phyloP scores from a whole-genome alignment of 306 rosid genomes.

The Sindora glabra region DNA sequence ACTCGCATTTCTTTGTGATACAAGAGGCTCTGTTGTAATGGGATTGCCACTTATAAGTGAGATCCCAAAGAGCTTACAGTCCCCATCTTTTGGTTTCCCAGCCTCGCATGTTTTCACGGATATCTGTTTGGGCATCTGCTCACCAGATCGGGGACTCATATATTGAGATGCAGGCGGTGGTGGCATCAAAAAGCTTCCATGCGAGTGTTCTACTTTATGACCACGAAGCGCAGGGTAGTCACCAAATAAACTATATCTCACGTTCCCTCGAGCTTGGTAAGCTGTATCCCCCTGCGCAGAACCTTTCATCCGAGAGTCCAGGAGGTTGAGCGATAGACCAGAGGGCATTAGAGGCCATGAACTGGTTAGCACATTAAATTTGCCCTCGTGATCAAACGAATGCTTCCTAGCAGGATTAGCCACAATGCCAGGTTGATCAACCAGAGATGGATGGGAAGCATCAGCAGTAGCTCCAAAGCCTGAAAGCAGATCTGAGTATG shows the following conservation, averaged over 20 bases:
- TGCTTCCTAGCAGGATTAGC: slow-evolving; percentile 40
- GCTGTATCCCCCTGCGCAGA: slow-evolving; percentile 36
- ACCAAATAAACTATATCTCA: slow-evolving; percentile 39
- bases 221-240: slow-evolving; percentile 47
- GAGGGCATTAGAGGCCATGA: slow-evolving; percentile 56
- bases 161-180: slow-evolving; percentile 46
- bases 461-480: slow-evolving; percentile 55
- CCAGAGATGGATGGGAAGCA: slow-evolving; percentile 29
- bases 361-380: slow-evolving; percentile 31
- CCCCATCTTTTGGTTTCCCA: slow-evolving; percentile 52
- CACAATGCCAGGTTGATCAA: slow-evolving; percentile 31
- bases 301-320: slow-evolving; percentile 48
- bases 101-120: slow-evolving; percentile 29
- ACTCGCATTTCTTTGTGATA: slow-evolving; percentile 18
- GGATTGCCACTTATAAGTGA: slow-evolving; percentile 52
- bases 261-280: slow-evolving; percentile 40
- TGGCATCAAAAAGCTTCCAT: slow-evolving; percentile 63
- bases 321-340: slow-evolving; percentile 44
- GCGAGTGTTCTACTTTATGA: slow-evolving; percentile 48
- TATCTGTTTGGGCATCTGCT: too few species aligned
- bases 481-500: slow-evolving; percentile 74
- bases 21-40: slow-evolving; percentile 27
- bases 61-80: slow-evolving; percentile 80
- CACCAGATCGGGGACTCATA: slow-evolving; percentile 45
- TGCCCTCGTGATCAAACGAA: slow-evolving; percentile 54